Conservation (phyloP, 345 rosid genomes). For the Eutrema japonicum region DNA sequence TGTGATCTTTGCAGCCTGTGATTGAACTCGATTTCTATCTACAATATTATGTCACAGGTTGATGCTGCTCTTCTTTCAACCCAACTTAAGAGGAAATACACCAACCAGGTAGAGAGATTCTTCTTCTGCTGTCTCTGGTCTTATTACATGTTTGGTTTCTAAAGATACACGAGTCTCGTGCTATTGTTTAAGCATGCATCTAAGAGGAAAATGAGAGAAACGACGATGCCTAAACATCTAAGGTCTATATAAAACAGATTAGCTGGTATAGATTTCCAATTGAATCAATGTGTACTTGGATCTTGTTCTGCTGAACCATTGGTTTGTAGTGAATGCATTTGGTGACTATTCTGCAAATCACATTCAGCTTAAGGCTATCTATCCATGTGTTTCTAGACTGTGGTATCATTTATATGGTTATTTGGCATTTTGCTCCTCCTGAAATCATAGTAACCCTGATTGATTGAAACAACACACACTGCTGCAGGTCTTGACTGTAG, state of each 20-base stretch:
- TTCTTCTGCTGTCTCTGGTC: slow-evolving; percentile 17
- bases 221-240: background rate
- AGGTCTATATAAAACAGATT: slow-evolving; percentile 7
- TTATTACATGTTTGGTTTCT: slow-evolving; percentile 7
- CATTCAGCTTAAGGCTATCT: background rate
- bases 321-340: slow-evolving; percentile 11
- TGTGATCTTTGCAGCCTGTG: slow-evolving; percentile 8
- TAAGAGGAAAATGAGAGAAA: slow-evolving; percentile 21
- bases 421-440: slow-evolving; percentile 12
- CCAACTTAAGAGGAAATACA: slow-evolving; percentile 78
- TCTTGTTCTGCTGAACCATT: slow-evolving; percentile 13
- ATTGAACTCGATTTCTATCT: slow-evolving; percentile 8
- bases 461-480: slow-evolving; percentile 20
- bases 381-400: slow-evolving; percentile 6
- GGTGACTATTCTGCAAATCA: slow-evolving; percentile 19
- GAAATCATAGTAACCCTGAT: background rate
- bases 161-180: background rate
- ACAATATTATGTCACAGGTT: slow-evolving; percentile 52
- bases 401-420: slow-evolving; percentile 22
- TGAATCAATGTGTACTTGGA: slow-evolving; percentile 18
- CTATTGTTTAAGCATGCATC: slow-evolving; percentile 3
- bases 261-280: slow-evolving; percentile 26
- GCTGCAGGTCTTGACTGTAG: slow-evolving; percentile 85
- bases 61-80: slow-evolving; percentile 86
- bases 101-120: slow-evolving; percentile 65